Conservation (phyloP, 371 early-diverging fungal species). For the Amoeboradix gromovi region DNA sequence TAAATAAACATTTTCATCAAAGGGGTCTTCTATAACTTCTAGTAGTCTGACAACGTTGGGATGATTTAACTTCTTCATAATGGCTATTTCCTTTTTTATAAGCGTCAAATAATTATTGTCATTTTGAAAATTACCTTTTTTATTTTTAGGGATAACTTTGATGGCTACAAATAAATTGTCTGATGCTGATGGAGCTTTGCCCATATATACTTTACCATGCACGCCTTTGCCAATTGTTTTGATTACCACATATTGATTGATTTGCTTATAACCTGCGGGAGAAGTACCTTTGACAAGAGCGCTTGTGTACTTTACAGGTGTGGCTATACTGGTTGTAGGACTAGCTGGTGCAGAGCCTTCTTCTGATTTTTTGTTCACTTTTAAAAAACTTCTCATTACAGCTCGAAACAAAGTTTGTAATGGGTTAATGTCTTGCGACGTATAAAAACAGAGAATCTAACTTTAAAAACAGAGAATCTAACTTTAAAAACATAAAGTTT, state of each 20-base stretch:
- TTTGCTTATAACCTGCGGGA: background rate
- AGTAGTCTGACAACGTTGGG: constrained; percentile 48
- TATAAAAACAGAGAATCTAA: too few relatives aligned
- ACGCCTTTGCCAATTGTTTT: background rate
- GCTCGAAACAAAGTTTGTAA: too few relatives aligned
- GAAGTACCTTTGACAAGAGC: background rate
- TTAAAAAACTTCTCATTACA: too few relatives aligned
- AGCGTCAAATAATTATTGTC: constrained; percentile 12
- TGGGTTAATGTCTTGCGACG: too few relatives aligned
- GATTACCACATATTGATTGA: background rate
- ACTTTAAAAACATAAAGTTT: too few relatives aligned
- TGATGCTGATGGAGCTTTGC: background rate
- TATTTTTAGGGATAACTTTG: background rate
- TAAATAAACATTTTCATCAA: background rate
- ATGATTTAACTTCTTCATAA: constrained; percentile 71
- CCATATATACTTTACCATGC: background rate
- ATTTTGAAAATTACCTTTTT: background rate
- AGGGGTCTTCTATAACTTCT: constrained; percentile 72
- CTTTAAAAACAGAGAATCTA: too few relatives aligned
- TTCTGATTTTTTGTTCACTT: too few relatives aligned
- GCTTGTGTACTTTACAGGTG: background rate
- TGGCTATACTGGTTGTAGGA: background rate
- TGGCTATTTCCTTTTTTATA: constrained; percentile 64
- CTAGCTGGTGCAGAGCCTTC: too few relatives aligned
- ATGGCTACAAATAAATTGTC: background rate